These are phyloP conservation scores for Dujonia santamariae DNA, from an alignment of 1,139 yeast genomes.

Conservation along the genomic window DNA sequence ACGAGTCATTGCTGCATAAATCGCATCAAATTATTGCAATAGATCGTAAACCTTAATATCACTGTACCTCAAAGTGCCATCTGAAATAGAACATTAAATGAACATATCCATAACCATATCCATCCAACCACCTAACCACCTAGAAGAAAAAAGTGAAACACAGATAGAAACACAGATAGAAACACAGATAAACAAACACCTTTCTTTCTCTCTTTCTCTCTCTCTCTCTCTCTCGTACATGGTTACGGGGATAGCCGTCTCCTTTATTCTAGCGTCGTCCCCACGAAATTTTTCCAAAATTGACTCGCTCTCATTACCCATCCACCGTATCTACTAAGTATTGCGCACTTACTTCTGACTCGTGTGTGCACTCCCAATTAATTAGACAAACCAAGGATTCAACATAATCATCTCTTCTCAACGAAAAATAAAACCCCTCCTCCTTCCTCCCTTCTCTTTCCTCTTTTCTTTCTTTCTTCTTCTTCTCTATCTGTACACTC, in stretches of 20 bases:
- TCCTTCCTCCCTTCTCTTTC: neutral
- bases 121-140: too few species aligned
- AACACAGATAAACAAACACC: neutral
- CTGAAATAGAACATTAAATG: too few species aligned
- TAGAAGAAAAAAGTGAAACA: too few species aligned
- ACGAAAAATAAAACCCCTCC: too few species aligned
- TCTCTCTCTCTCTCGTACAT: neutral
- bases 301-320: neutral
- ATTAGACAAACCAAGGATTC: too few species aligned
- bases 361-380: neutral
- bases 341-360: neutral
- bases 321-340: neutral
- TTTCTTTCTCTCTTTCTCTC: slow-evolving; percentile 1
- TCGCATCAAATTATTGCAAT: neutral
- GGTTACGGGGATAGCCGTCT: neutral
- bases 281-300: neutral
- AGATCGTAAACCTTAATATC: too few species aligned
- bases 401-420: too few species aligned
- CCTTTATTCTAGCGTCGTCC: neutral
- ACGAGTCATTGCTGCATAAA: too few species aligned
- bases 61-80: too few species aligned
- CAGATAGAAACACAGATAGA: neutral
- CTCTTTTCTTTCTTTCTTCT: neutral
- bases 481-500: neutral
- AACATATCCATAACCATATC: too few species aligned